Conservation (phyloP, 768 basidiomycete genomes). For the Omphalotus guepiniiformis region DNA sequence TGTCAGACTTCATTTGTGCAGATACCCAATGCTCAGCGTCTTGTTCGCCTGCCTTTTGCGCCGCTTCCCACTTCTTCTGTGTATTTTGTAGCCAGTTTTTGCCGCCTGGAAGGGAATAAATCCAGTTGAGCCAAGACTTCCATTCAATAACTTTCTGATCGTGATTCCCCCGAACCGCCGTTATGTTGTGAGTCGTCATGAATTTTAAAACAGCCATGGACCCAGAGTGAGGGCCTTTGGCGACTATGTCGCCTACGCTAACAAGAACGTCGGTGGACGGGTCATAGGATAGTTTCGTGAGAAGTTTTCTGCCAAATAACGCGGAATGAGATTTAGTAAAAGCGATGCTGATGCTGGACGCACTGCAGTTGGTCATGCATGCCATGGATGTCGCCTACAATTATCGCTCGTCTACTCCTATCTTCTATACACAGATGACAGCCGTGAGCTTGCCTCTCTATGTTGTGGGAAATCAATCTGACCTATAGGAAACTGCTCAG, state of each 20-base stretch:
- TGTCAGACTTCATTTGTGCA: conserved; percentile 21
- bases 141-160: conserved; percentile 91
- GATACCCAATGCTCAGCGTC: conserved; percentile 40
- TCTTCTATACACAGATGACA: conserved; percentile 35
- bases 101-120: conserved; percentile 42
- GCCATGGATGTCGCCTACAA: conserved; percentile 89
- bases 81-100: conserved; percentile 51
- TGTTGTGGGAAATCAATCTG: conserved; percentile 5
- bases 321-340: conserved; percentile 1
- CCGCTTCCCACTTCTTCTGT: conserved; percentile 38
- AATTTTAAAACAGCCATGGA: conserved; percentile 62
- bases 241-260: conserved; percentile 79
- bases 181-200: conserved; percentile 58
- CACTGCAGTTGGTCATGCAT: conserved; percentile 67
- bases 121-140: conserved; percentile 85
- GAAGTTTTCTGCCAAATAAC: conserved; percentile 47
- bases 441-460: neutral
- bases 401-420: conserved; percentile 52
- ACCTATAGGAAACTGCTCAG: conserved; percentile 55
- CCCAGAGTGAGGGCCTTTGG: conserved; percentile 60
- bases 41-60: conserved; percentile 21
- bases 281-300: conserved; percentile 58
- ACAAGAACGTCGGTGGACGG: conserved; percentile 63
- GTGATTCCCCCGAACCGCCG: conserved; percentile 91
- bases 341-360: conserved; percentile 19